Base-by-base conservation (phyloP, 148 eudicot genomes). In the Beta vulgaris region DNA sequence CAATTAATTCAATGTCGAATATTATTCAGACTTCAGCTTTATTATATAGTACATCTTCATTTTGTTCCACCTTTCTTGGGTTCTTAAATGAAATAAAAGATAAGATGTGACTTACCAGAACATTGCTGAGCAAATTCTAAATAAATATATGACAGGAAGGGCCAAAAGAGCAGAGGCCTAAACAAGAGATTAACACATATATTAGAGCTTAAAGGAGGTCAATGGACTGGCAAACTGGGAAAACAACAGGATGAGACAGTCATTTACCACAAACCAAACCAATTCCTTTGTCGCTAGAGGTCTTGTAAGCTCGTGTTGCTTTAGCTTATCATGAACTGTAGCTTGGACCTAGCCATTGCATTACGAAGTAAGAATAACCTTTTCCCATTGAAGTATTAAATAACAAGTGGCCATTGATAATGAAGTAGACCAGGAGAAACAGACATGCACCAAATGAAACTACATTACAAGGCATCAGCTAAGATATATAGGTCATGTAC, bases 111-210 rank as follows among this genome's bases (percentile, higher is more conserved):
- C 92, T 82, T 75, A 93, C 98, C 89, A 75, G 82, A 87, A 87
- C 74, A 82, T 78, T 43, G 87, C 87, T 48, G 95, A 88, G 73
- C 53, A 87, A 49, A 87, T 36, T 80, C 73, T 91, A 54, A 70
- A 82, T 72, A 90, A 77, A 64, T 91, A 21, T 39, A 93, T 81
- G 76, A 90, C 81, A 15, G 98, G 98, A 76, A 93, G 85, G 51
- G 87, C 95, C 87, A 93, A 77, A 76, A 91, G 69, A 53, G 98
- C 97, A 69, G 98, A 93, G 64, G 97, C 98, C 98, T 91, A 69
- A 58, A 55, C 42, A 34, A 72, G 39, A 80, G 49, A 64, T 48
- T 31, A 54, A 31, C 46, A 64, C 14, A 21, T 63, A 15, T 7
- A 49, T 19, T 18, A 35, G 19, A 57, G 12, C 5, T 25, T 3